Base-by-base conservation (phyloP, 2,329 filamentous ascomycete species). In the Cercospora beticola region DNA sequence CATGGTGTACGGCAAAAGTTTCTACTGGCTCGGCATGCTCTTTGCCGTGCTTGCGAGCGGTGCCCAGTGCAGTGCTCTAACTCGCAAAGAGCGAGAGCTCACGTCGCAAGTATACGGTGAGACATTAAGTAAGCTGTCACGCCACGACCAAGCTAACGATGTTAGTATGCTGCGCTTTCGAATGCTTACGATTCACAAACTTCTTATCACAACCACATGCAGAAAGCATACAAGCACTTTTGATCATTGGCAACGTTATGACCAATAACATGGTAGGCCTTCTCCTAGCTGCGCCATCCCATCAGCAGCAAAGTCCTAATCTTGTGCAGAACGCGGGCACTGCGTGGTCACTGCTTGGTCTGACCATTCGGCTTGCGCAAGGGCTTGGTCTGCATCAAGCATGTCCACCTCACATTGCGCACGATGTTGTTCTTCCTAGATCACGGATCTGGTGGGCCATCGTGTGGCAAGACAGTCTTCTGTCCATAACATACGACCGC, bases 401-500 rank as follows among this genome's bases (percentile, higher is more conserved):
- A 73, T 87, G 86, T 57, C 85, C 86, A 46, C 82, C 83, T 23
- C 85, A 85, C 58, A 83, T 84, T 2, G 79, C 84, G 3, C 75
- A 80, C 6, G 84, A 87, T 63, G 78, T 79, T 23, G 81, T 72
- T 79, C 82, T 75, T 76, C 81, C 68, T 36, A 72, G 76, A 23
- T 75, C 75, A 4, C 75, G 74, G 57, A 68, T 76, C 14, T 84
- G 83, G 83, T 89, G 87, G 87, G 86, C 86, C 2, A 83, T 89
- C 71, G 82, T 88, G 33, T 89, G 87, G 87, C 87, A 89, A 74
- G 87, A 89, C 72, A 88, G 86, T 66, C 81, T 89, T 58, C 83
- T 89, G 26, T 89, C 87, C 8, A 84, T 89, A 33, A 89, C 87
- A 2, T 89, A 89, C 73, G 87, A 89, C 73, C 80, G 87, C 85